These are phyloP conservation scores for Lachancea dasiensis DNA, from an alignment of 805 yeast genomes.

Conservation along the genomic window DNA sequence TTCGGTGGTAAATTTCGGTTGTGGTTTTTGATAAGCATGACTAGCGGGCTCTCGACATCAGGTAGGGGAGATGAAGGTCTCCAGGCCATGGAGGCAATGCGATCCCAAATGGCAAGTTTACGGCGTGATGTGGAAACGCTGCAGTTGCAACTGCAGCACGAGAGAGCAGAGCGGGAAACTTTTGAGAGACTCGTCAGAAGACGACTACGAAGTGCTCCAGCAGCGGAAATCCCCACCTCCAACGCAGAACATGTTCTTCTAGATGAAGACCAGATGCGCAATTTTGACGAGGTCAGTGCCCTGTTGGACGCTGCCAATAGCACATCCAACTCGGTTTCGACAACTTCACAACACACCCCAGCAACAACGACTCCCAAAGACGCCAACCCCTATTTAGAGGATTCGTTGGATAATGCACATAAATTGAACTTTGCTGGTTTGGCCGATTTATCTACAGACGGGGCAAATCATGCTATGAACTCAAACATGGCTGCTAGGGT, in stretches of 20 bases:
- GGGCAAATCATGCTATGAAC: not conserved
- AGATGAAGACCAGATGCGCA: slow-evolving; percentile 8
- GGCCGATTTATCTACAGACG: slow-evolving; percentile 1
- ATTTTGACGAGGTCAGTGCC: slow-evolving; percentile 9
- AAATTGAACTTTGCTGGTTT: not conserved
- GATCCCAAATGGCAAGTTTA: slow-evolving; percentile 1
- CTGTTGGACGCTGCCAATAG: slow-evolving; percentile 5
- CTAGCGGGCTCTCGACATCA: slow-evolving; percentile 1
- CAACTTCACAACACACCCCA: slow-evolving; percentile 3
- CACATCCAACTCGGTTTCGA: slow-evolving; percentile 1
- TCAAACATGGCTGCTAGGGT: not conserved
- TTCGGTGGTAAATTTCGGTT: no score
- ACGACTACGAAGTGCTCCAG: not conserved
- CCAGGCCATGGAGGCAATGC: slow-evolving; percentile 2
- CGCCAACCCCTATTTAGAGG: not conserved
- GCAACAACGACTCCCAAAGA: slow-evolving; percentile 3
- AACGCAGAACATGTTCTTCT: not conserved
- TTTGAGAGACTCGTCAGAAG: slow-evolving; percentile 4
- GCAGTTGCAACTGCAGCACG: slow-evolving; percentile 2
- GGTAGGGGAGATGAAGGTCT: not conserved
- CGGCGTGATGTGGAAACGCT: slow-evolving; percentile 7
- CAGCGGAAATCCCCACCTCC: not conserved
- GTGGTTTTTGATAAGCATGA: no score
- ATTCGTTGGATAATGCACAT: not conserved
- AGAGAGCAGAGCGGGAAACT: slow-evolving; percentile 5